Evolutionary conservation across 2,329 filamentous ascomycete species (phyloP).

Genomic region (Dothideomycetidae sp.): DNA sequence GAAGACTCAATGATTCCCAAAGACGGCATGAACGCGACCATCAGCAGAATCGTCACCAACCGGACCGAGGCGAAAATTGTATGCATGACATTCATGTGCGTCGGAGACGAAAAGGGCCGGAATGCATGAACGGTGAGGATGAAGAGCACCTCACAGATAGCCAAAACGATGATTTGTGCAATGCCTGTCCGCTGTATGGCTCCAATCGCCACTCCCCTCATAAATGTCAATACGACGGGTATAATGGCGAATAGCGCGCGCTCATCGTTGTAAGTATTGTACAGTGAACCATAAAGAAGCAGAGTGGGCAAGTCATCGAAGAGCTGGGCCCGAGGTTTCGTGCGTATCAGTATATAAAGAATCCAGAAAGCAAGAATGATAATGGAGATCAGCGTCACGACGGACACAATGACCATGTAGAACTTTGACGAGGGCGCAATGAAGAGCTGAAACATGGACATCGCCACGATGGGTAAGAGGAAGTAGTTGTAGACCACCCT

Average conservation of each 20-base stretch:
- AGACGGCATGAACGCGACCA: conserved; percentile 62
- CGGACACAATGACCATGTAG: conserved; percentile 60
- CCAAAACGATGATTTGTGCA: conserved; percentile 79
- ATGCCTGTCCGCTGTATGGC: conserved; percentile 87
- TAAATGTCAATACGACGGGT: conserved; percentile 68
- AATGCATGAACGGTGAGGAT: conserved; percentile 80
- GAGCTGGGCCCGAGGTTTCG: conserved; percentile 68
- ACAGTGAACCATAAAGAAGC: conserved; percentile 78
- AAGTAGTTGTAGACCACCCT: conserved; percentile 89
- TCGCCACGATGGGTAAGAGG: conserved; percentile 66
- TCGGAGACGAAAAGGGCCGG: conserved; percentile 75
- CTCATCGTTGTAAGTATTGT: conserved; percentile 94
- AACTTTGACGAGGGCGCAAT: conserved; percentile 53
- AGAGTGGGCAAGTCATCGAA: conserved; percentile 90
- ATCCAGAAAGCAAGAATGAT: conserved; percentile 65
- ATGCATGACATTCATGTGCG: conserved; percentile 96
- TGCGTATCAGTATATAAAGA: conserved; percentile 63
- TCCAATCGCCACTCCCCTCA: conserved; percentile 80
- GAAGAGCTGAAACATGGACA: conserved; percentile 86
- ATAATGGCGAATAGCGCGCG: conserved; percentile 81
- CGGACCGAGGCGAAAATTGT: conserved; percentile 68
- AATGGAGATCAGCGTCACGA: conserved; percentile 57
- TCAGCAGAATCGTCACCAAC: conserved; percentile 46
- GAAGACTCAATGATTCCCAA: conserved; percentile 63
- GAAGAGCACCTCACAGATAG: conserved; percentile 85